A percentile compares a stretch with the other conserved stretches of the same genome.
phyloP scores from a whole-genome alignment of 768 basidiomycete species.

The Paxillus involutus region DNA sequence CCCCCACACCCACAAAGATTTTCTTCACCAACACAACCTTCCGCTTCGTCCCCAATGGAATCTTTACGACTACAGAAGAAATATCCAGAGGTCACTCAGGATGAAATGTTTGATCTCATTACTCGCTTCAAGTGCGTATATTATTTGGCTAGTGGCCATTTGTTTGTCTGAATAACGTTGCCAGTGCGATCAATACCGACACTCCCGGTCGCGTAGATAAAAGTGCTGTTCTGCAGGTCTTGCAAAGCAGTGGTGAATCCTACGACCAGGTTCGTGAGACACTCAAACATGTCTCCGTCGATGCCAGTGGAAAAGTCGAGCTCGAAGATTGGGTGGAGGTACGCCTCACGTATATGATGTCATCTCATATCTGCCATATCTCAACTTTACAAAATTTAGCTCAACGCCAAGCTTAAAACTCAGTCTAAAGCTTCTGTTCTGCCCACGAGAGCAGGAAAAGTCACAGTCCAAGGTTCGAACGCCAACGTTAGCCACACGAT shows the following conservation, averaged over 20 bases:
- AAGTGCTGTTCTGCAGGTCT: conserved; percentile 69
- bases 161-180: conserved; percentile 1
- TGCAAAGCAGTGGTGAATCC: conserved; percentile 81
- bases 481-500: conserved; percentile 96
- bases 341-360: conserved; percentile 26
- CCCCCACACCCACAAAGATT: background rate
- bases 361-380: conserved; percentile 14
- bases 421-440: conserved; percentile 45
- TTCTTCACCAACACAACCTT: conserved; percentile 11
- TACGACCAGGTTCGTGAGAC: conserved; percentile 91
- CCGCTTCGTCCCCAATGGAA: conserved; percentile 54
- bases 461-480: conserved; percentile 92
- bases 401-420: conserved; percentile 77
- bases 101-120: conserved; percentile 94
- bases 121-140: conserved; percentile 94
- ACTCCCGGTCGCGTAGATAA: conserved; percentile 85
- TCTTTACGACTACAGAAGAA: conserved; percentile 87
- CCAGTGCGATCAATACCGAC: conserved; percentile 73
- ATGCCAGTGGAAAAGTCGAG: conserved; percentile 94
- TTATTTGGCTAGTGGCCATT: background rate
- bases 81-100: conserved; percentile 85
- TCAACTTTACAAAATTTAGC: conserved; percentile 39
- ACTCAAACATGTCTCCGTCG: conserved; percentile 90
- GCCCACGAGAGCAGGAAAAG: conserved; percentile 78
- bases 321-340: conserved; percentile 99